Evolutionary conservation across 2,329 filamentous ascomycete species (phyloP).

Genomic region (Cadophora sp.): DNA sequence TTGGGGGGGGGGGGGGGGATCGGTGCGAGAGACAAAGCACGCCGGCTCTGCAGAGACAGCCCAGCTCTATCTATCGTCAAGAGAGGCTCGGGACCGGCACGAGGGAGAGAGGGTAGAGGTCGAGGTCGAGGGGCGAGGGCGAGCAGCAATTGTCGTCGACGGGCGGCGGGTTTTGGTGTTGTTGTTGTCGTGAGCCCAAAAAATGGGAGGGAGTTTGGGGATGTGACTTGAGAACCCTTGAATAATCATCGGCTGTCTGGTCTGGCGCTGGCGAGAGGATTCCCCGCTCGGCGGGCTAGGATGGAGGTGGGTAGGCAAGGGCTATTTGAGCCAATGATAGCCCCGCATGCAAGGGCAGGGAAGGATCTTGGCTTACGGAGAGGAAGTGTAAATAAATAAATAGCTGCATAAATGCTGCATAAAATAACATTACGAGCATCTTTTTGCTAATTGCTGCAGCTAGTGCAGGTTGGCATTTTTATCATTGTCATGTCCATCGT

Average conservation of each 20-base stretch:
- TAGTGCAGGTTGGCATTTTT: too few relatives aligned
- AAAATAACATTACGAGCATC: neutral
- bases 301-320: neutral
- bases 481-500: neutral
- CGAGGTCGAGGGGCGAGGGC: slow-evolving; percentile 2
- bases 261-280: slow-evolving; percentile 18
- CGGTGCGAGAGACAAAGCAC: slow-evolving; percentile 12
- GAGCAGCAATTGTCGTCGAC: slow-evolving; percentile 25
- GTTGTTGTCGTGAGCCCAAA: slow-evolving; percentile 24
- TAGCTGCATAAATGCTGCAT: slow-evolving; percentile 9
- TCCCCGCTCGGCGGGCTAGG: slow-evolving; percentile 15
- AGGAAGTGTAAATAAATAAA: slow-evolving; percentile 4
- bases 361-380: slow-evolving; percentile 7
- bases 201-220: slow-evolving; percentile 8
- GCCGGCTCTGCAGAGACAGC: slow-evolving; percentile 29
- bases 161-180: slow-evolving; percentile 4
- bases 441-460: neutral
- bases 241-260: slow-evolving; percentile 2
- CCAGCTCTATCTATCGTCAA: slow-evolving; percentile 28
- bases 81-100: slow-evolving; percentile 21
- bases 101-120: neutral
- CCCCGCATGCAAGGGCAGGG: neutral
- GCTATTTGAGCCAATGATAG: neutral
- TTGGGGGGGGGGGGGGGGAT: neutral
- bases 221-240: slow-evolving; percentile 21